Evolutionary conservation across 805 yeast species (phyloP).

Genomic region (Schizosaccharomyces osmophilus): DNA sequence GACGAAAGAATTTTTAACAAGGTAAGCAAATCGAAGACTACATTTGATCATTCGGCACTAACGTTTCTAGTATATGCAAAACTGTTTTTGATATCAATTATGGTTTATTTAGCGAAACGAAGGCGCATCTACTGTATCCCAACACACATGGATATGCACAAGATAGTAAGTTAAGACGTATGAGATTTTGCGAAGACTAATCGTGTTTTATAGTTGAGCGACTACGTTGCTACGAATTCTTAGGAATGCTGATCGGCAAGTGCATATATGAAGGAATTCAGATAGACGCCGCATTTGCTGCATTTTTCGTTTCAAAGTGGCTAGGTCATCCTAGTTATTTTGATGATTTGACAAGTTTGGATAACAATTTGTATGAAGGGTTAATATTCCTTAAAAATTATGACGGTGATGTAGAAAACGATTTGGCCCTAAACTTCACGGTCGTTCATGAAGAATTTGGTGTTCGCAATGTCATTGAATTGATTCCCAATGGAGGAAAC

Average conservation of each 20-base stretch:
- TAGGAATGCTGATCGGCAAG: slow-evolving; percentile 72
- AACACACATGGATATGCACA: slow-evolving; percentile 20
- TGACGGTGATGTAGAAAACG: slow-evolving; percentile 26
- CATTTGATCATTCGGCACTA: too few species aligned
- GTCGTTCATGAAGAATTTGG: slow-evolving; percentile 11
- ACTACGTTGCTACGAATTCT: slow-evolving; percentile 25
- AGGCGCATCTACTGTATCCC: slow-evolving; percentile 47
- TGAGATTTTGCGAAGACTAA: not conserved
- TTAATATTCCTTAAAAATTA: slow-evolving; percentile 37
- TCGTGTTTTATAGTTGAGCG: slow-evolving; percentile 9
- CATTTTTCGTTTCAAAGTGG: slow-evolving; percentile 60
- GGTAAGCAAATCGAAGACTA: too few species aligned
- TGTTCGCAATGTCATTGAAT: slow-evolving; percentile 22
- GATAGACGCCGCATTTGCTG: slow-evolving; percentile 64
- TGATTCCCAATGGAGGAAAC: slow-evolving; percentile 35
- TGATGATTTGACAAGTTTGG: slow-evolving; percentile 56
- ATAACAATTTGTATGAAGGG: slow-evolving; percentile 37
- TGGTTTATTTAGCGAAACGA: slow-evolving; percentile 21
- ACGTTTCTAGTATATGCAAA: slow-evolving; percentile 22
- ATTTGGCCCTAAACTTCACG: slow-evolving; percentile 43
- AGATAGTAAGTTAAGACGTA: slow-evolving; percentile 2
- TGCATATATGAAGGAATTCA: slow-evolving; percentile 65
- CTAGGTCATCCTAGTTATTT: slow-evolving; percentile 18
- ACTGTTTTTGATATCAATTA: slow-evolving; percentile 33
- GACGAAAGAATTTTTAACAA: slow-evolving; percentile 69